Conservation (phyloP, 2,329 filamentous ascomycete genomes). For the Phoma sp. region DNA sequence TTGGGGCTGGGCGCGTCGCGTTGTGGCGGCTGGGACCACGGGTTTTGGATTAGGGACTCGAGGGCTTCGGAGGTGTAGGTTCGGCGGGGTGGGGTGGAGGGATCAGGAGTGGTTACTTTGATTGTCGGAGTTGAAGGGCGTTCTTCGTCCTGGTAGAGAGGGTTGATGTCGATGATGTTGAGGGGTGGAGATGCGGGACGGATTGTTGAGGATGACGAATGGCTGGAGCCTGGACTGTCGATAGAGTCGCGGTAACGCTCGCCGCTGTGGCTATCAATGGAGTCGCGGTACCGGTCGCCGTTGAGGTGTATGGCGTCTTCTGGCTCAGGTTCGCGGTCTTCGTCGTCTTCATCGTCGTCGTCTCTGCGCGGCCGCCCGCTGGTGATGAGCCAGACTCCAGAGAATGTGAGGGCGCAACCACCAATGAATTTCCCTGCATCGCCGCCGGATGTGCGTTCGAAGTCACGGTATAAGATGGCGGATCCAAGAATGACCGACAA, state of each 20-base stretch:
- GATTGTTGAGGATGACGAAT: conserved; percentile 31
- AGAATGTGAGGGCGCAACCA: conserved; percentile 89
- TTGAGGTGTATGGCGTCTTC: conserved; percentile 52
- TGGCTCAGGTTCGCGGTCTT: conserved; percentile 51
- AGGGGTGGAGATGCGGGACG: conserved; percentile 31
- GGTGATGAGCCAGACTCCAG: conserved; percentile 96
- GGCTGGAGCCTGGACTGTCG: conserved; percentile 22
- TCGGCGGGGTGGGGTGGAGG: conserved; percentile 16
- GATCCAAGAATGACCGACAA: conserved; percentile 94
- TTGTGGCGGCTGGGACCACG: conserved; percentile 31
- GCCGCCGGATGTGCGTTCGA: conserved; percentile 76
- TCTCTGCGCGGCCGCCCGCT: conserved; percentile 65
- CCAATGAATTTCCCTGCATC: conserved; percentile 85
- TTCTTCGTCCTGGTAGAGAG: conserved; percentile 20
- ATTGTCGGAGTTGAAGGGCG: conserved; percentile 37
- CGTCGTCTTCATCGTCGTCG: conserved; percentile 55
- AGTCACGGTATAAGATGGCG: conserved; percentile 91
- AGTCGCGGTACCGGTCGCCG: conserved; percentile 34
- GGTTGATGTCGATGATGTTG: conserved; percentile 18
- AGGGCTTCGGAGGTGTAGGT: conserved; percentile 18
- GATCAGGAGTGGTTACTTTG: conserved; percentile 25
- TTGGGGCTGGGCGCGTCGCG: conserved; percentile 11
- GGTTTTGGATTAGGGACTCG: conserved; percentile 35
- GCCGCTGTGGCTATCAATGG: conserved; percentile 37
- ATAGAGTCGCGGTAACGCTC: conserved; percentile 45